These are phyloP conservation scores for Fragilariopsis cylindrus DNA, from an alignment of 108 stramenopile genomes.

Conservation along the genomic window DNA sequence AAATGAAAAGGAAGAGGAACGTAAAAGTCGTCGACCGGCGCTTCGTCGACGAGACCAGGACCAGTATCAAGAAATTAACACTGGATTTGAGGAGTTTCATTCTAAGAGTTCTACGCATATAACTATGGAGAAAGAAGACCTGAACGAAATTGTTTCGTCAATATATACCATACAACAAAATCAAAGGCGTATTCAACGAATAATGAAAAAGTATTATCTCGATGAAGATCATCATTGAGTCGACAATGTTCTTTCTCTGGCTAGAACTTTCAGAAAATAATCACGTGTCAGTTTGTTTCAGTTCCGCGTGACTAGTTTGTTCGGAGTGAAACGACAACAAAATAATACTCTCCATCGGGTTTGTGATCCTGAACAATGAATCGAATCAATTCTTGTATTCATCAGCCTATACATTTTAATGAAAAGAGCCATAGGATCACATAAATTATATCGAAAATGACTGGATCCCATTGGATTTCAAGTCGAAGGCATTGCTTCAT, in stretches of 20 bases:
- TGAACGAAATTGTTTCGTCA: slow-evolving; percentile 22
- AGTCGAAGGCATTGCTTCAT: no score
- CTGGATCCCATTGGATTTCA: no score
- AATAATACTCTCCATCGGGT: no score
- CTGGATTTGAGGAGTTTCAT: background rate
- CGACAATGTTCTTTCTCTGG: background rate
- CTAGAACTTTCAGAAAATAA: background rate
- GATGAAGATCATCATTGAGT: background rate
- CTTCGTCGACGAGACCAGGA: background rate
- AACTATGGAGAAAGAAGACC: slow-evolving; percentile 31
- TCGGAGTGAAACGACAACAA: no score
- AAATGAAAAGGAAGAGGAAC: background rate
- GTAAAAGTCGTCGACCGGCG: background rate
- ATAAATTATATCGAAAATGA: no score
- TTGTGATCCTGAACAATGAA: no score
- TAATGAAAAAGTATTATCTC: slow-evolving; percentile 27
- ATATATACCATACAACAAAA: slow-evolving; percentile 29
- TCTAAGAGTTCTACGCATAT: background rate
- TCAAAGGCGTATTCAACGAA: slow-evolving; percentile 13
- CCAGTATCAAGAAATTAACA: background rate
- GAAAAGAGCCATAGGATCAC: no score
- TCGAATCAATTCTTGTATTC: no score
- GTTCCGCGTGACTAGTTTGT: no score
- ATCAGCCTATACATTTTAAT: no score
- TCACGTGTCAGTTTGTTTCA: background rate